A percentile compares a stretch with the other conserved stretches of the same genome.
phyloP scores from a whole-genome alignment of 805 yeast species.

The Starmerella bombi region DNA sequence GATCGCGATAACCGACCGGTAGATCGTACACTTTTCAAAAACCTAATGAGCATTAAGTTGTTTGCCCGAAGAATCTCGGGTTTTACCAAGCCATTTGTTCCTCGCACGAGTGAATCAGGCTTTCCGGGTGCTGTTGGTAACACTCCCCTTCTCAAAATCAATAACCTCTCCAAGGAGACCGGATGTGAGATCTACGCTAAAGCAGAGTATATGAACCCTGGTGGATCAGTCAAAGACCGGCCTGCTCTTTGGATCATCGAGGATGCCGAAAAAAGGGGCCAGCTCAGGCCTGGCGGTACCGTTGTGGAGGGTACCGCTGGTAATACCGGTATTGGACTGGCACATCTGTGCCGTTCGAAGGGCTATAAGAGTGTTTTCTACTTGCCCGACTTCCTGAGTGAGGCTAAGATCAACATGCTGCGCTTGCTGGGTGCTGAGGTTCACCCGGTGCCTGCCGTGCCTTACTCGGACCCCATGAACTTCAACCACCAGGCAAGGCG shows the following conservation, averaged over 20 bases:
- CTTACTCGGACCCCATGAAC: constrained; percentile 67
- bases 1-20: too few relatives aligned
- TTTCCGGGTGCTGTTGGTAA: constrained; percentile 82
- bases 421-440: constrained; percentile 74
- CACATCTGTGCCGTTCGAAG: constrained; percentile 59
- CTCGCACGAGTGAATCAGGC: constrained; percentile 54
- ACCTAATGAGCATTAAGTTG: too few relatives aligned
- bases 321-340: constrained; percentile 88
- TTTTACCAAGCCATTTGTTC: constrained; percentile 37
- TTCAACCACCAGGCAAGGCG: constrained; percentile 78
- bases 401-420: constrained; percentile 61
- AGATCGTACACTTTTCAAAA: too few relatives aligned
- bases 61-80: too few relatives aligned
- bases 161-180: constrained; percentile 40
- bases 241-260: constrained; percentile 68
- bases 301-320: constrained; percentile 92
- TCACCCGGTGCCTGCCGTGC: constrained; percentile 76
- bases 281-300: constrained; percentile 64
- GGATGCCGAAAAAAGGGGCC: constrained; percentile 56
- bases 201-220: constrained; percentile 88
- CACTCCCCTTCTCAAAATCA: constrained; percentile 65
- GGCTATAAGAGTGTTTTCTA: constrained; percentile 78
- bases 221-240: constrained; percentile 83
- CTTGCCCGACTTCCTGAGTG: constrained; percentile 85
- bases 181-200: constrained; percentile 75